Evolutionary conservation across 768 basidiomycete species (phyloP).

Genomic region (Coprinellus aureogranulatus): DNA sequence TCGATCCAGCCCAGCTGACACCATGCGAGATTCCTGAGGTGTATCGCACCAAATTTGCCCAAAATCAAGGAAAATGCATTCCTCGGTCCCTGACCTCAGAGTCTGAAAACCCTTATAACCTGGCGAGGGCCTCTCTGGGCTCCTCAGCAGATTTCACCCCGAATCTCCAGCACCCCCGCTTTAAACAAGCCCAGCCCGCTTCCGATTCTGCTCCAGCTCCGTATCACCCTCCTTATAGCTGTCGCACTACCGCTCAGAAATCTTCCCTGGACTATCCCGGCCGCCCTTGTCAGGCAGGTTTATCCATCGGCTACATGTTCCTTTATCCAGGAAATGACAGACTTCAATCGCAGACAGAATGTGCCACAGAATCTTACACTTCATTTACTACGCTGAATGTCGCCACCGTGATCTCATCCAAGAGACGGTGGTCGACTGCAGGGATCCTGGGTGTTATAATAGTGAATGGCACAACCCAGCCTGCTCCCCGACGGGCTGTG

Average conservation of each 20-base stretch:
- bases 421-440: slow-evolving; percentile 54
- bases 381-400: slow-evolving; percentile 47
- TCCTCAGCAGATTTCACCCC: not conserved
- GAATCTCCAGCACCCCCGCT: no score
- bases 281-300: no score
- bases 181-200: no score
- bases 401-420: slow-evolving; percentile 49
- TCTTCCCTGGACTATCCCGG: no score
- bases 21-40: no score
- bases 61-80: not conserved
- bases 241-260: not conserved
- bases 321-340: slow-evolving; percentile 19
- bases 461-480: slow-evolving; percentile 48
- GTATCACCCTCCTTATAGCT: no score
- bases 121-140: not conserved
- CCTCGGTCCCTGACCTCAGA: not conserved
- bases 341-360: slow-evolving; percentile 35
- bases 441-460: slow-evolving; percentile 37
- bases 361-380: slow-evolving; percentile 64
- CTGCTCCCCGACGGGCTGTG: slow-evolving; percentile 39
- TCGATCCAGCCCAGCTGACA: no score
- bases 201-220: no score
- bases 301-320: no score
- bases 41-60: no score
- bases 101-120: not conserved